A percentile compares a stretch with the other conserved stretches of the same genome.
phyloP scores from a whole-genome alignment of 2,329 filamentous ascomycete genomes.

The Stemphylium beticola region DNA sequence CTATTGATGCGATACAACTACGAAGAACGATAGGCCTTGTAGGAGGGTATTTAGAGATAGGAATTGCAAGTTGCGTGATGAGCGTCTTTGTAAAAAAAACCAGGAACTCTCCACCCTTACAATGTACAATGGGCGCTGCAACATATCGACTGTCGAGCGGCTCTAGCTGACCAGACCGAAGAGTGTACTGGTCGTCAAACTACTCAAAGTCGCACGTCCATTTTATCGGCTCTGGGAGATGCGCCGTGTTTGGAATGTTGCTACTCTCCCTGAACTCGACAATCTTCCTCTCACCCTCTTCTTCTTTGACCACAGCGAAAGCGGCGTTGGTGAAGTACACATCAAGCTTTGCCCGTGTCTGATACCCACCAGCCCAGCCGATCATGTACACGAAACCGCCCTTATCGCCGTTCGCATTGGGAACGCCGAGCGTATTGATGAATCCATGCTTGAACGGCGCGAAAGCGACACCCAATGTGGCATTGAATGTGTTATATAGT shows the following conservation, averaged over 20 bases:
- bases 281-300: slow-evolving; percentile 34
- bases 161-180: background rate
- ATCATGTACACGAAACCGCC: slow-evolving; percentile 43
- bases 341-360: slow-evolving; percentile 24
- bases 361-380: slow-evolving; percentile 41
- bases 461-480: slow-evolving; percentile 34
- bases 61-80: background rate
- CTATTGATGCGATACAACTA: too few relatives aligned
- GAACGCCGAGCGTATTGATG: slow-evolving; percentile 35
- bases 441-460: slow-evolving; percentile 40
- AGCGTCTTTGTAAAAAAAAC: background rate
- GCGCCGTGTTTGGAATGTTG: slow-evolving; percentile 40
- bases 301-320: slow-evolving; percentile 37
- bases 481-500: slow-evolving; percentile 38
- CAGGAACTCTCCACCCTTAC: background rate
- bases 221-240: slow-evolving; percentile 27
- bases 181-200: background rate
- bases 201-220: slow-evolving; percentile 33
- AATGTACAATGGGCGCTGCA: too few relatives aligned
- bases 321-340: slow-evolving; percentile 41
- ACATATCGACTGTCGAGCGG: too few relatives aligned
- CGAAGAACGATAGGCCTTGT: too few relatives aligned
- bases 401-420: slow-evolving; percentile 38
- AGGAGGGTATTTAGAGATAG: background rate
- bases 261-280: slow-evolving; percentile 41